These are phyloP conservation scores for Fraxinus sp. DNA, from an alignment of 305 asterid genomes.

Conservation along the genomic window DNA sequence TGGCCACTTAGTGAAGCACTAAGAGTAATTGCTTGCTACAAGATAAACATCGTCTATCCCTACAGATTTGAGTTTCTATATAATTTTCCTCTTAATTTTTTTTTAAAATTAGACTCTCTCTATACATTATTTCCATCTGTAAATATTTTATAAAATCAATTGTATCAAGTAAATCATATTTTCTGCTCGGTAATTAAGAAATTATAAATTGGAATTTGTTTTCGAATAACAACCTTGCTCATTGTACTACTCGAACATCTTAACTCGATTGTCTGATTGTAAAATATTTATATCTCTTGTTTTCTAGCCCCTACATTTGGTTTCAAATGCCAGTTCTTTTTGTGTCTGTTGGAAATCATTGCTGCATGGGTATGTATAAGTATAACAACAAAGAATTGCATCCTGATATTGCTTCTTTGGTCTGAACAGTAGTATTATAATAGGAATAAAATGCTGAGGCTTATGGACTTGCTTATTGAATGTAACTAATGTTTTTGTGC, in stretches of 20 bases:
- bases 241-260: neutral
- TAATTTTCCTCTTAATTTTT: neutral
- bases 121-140: neutral
- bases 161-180: neutral
- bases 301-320: neutral
- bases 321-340: neutral
- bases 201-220: neutral
- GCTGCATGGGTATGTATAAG: neutral
- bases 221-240: neutral
- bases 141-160: neutral
- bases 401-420: neutral
- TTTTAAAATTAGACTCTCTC: neutral
- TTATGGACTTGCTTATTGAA: neutral
- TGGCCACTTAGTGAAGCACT: neutral
- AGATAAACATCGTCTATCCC: neutral
- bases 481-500: neutral
- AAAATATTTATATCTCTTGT: neutral
- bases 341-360: neutral
- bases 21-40: neutral
- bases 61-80: neutral
- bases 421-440: neutral
- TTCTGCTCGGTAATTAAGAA: neutral
- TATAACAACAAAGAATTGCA: neutral
- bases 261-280: neutral
- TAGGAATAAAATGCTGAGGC: slow-evolving; percentile 7